These are phyloP conservation scores for Cucurbita ficifolia DNA, from an alignment of 306 rosid genomes.

Conservation along the genomic window DNA sequence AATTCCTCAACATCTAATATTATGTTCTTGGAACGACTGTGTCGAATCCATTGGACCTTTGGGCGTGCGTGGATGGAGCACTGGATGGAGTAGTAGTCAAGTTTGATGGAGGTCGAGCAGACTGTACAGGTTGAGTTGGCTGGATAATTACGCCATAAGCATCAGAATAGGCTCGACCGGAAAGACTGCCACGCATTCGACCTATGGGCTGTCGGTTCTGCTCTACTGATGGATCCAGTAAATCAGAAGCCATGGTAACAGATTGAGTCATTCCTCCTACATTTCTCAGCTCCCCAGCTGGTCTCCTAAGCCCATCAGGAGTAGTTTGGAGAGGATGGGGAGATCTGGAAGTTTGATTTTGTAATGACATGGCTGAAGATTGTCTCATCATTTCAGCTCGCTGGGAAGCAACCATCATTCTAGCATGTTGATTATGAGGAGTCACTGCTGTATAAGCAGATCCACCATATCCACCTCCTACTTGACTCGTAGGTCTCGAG, in stretches of 20 bases:
- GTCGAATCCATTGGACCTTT: not conserved
- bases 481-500: slow-evolving; percentile 21
- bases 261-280: slow-evolving; percentile 27
- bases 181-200: slow-evolving; percentile 83
- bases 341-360: slow-evolving; percentile 25
- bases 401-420: slow-evolving; percentile 9
- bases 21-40: not conserved
- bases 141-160: slow-evolving; percentile 27
- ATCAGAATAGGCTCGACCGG: slow-evolving; percentile 29
- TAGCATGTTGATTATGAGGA: slow-evolving; percentile 16
- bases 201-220: slow-evolving; percentile 48
- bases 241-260: slow-evolving; percentile 24
- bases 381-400: slow-evolving; percentile 19
- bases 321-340: slow-evolving; percentile 12
- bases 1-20: not conserved
- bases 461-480: slow-evolving; percentile 26
- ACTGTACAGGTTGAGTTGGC: slow-evolving; percentile 37
- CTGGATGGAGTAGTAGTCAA: slow-evolving; percentile 8
- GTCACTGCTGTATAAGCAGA: slow-evolving; percentile 20
- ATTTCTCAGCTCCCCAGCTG: slow-evolving; percentile 27
- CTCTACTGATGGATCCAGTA: slow-evolving; percentile 20
- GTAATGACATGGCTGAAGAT: slow-evolving; percentile 18
- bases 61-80: not conserved
- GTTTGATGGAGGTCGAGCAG: slow-evolving; percentile 14
- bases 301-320: slow-evolving; percentile 15